These are phyloP conservation scores for Chaetomium sp. DNA, from an alignment of 2,329 filamentous ascomycete species.

Conservation along the genomic window DNA sequence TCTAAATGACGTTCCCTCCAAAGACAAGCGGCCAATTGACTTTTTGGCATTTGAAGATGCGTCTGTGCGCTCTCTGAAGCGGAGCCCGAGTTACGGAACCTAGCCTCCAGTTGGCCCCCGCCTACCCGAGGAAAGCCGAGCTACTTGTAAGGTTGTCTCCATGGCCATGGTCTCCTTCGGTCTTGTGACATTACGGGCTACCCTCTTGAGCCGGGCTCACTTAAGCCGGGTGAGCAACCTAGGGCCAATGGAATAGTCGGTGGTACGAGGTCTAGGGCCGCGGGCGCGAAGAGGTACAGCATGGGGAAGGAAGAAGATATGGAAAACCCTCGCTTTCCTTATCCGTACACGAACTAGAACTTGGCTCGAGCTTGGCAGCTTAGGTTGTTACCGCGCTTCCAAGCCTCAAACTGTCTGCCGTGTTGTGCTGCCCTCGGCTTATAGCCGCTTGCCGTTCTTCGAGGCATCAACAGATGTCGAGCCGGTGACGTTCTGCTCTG, in stretches of 20 bases:
- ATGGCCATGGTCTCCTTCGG: not conserved
- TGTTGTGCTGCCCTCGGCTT: not conserved
- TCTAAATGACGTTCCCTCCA: slow-evolving; percentile 33
- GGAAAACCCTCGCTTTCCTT: not conserved
- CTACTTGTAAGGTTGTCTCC: no score
- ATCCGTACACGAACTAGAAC: not conserved
- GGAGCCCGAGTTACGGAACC: not conserved
- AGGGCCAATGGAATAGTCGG: not conserved
- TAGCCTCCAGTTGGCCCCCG: not conserved
- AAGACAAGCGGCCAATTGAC: slow-evolving; percentile 29
- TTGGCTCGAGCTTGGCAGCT: no score
- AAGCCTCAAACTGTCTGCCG: no score
- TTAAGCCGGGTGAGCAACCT: not conserved
- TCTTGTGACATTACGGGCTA: not conserved
- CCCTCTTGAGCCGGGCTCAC: not conserved
- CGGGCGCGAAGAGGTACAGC: not conserved
- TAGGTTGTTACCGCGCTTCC: not conserved
- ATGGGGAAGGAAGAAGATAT: not conserved
- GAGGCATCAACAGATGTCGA: not conserved
- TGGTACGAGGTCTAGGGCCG: not conserved
- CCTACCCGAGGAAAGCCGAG: slow-evolving; percentile 32
- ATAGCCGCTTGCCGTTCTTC: not conserved
- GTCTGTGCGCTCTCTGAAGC: slow-evolving; percentile 27
- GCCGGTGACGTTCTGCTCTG: slow-evolving; percentile 39
- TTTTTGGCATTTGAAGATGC: slow-evolving; percentile 33